Base-by-base conservation (phyloP, 2,329 filamentous ascomycete species). In the Sporothrix protearum region DNA sequence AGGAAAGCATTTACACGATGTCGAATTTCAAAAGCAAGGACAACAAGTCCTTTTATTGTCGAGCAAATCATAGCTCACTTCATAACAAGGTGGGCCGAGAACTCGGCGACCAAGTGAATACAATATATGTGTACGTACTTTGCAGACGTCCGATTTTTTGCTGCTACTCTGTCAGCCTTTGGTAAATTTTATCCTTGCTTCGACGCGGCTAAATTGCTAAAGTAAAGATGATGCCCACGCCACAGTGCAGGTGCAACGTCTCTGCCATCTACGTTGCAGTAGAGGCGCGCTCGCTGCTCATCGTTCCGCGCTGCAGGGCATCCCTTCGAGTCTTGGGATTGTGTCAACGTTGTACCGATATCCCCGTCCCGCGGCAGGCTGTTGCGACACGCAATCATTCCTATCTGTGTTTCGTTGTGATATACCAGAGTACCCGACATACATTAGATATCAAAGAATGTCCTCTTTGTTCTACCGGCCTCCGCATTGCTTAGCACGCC, bases 181-280 rank as follows among this genome's bases (percentile, higher is more conserved):
- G 39, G 22, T 47, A 45, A 14, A 64, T 25, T 42, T 39, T 45
- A 7, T 30, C n/a, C n/a, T 49, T n/a, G 39, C 19, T 28, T 14
- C n/a, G 30, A 19, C 30, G 68, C 53, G 68, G 68, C 51, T 61
- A 57, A 33, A 69, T 30, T 42, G 68, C 39, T n/a, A 59, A 51
- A 28, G 22, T 47, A 47, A 28, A 55, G 30, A 47, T 28, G 30
- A 47, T 28, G 30, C 42, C 25, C n/a, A 39, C 33, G 33, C 33
- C 16, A 19, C 57, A 42, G n/a, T 42, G 25, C 22, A 22, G 33
- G 39, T 51, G 64, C 64, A 68, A 53, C 64, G 64, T 68, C 64
- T 6, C 30, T 51, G 2, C 45, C 47, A 19, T 51, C 1, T 3
- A 61, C 30, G 64, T 39, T 68, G 19, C 64, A 68, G 28, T 36